Percentiles rank a stretch among this genome's conserved stretches.
Evolutionary conservation across 2,329 filamentous ascomycete species (phyloP).

Genomic region (Diaporthe batatas): DNA sequence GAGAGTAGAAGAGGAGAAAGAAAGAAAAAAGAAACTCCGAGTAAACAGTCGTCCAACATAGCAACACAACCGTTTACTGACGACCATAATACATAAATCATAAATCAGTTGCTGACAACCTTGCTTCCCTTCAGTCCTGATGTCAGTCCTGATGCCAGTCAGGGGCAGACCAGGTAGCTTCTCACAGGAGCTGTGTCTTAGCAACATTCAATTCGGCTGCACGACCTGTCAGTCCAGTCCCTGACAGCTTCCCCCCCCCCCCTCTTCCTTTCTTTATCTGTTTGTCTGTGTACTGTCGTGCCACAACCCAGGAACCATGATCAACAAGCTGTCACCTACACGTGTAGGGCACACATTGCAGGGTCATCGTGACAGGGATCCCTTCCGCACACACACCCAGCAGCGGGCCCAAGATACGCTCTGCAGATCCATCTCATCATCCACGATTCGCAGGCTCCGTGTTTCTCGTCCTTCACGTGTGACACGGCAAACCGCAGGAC

Average conservation of each 20-base stretch:
- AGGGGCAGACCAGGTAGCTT: constrained; percentile 13
- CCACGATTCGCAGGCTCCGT: constrained; percentile 11
- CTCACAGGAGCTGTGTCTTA: not conserved
- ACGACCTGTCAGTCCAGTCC: constrained; percentile 9
- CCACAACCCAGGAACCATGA: not conserved
- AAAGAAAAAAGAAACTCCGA: not conserved
- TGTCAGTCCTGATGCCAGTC: not conserved
- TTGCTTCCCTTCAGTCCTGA: not conserved
- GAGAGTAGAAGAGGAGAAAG: not conserved
- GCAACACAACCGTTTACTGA: not conserved
- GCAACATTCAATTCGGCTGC: not conserved
- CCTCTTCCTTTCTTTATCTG: not conserved
- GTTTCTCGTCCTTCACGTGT: constrained; percentile 27
- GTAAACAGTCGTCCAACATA: not conserved
- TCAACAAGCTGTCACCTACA: constrained; percentile 8
- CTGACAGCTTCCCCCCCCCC: not conserved
- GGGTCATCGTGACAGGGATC: constrained; percentile 10
- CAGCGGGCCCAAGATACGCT: constrained; percentile 16
- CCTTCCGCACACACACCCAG: not conserved
- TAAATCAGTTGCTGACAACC: not conserved
- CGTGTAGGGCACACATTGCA: constrained; percentile 10
- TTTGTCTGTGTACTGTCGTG: not conserved
- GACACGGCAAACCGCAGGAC: constrained; percentile 19
- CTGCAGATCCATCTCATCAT: constrained; percentile 32
- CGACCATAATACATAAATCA: not conserved